phyloP scores from a whole-genome alignment of 23 red algal species.

The Rhodosorus marinus region DNA sequence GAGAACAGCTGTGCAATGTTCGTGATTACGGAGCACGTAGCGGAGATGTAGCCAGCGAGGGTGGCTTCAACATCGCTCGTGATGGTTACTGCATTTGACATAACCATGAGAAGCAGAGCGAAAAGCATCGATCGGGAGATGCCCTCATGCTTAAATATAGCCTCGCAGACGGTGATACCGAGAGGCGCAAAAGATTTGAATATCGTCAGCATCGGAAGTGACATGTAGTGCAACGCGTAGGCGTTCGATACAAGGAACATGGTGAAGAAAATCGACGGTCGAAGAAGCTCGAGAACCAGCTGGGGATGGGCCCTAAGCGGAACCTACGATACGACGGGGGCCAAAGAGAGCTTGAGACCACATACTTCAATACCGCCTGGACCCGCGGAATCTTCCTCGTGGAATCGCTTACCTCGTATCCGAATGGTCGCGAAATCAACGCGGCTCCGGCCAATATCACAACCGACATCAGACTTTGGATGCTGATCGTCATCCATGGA shows the following conservation, averaged over 20 bases:
- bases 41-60: slow-evolving; percentile 57
- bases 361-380: no score
- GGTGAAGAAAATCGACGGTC: slow-evolving; percentile 66
- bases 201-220: slow-evolving; percentile 58
- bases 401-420: no score
- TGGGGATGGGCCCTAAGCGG: no score
- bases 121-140: slow-evolving; percentile 27
- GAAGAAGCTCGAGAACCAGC: slow-evolving; percentile 29
- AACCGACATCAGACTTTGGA: no score
- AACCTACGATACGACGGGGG: no score
- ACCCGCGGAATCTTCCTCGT: no score
- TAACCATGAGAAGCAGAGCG: slow-evolving; percentile 36
- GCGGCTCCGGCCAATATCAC: no score
- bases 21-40: no score
- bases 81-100: slow-evolving; percentile 52
- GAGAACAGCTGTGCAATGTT: no score
- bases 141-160: slow-evolving; percentile 32
- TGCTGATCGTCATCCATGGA: no score
- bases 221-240: slow-evolving; percentile 46
- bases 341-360: no score
- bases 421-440: no score
- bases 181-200: slow-evolving; percentile 67
- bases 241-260: slow-evolving; percentile 81
- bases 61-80: slow-evolving; percentile 59
- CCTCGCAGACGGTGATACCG: slow-evolving; percentile 52